Percentiles rank a stretch among this genome's conserved stretches.
Conservation (phyloP, 768 basidiomycete species). For the Panaeolus papilionaceus region DNA sequence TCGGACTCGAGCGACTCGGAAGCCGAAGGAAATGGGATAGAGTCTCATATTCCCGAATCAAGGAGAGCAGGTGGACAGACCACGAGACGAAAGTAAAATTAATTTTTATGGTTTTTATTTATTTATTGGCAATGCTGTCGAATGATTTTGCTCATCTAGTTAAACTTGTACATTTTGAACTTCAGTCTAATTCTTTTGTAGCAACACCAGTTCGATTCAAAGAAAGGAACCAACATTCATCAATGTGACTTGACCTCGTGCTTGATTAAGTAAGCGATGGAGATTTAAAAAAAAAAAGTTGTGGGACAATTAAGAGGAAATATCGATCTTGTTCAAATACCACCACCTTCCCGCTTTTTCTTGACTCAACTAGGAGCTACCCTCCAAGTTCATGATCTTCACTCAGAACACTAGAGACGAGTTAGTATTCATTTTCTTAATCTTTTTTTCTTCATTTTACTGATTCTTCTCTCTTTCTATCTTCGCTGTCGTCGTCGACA, state of each 20-base stretch:
- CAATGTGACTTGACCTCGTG: conserved; percentile 17
- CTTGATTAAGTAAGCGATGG: conserved; percentile 25
- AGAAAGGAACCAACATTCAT: not conserved
- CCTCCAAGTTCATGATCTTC: conserved; percentile 71
- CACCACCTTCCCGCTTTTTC: conserved; percentile 19
- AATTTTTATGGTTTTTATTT: conserved; percentile 2
- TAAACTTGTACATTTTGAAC: conserved; percentile 24
- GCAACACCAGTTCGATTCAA: conserved; percentile 5
- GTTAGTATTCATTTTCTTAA: conserved; percentile 46
- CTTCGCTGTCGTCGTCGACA: conserved; percentile 34
- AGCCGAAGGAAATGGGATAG: conserved; percentile 37
- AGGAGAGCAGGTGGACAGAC: conserved; percentile 54
- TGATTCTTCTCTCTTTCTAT: conserved; percentile 30
- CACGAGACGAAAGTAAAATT: conserved; percentile 23
- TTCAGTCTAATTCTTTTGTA: not conserved
- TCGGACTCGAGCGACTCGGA: conserved; percentile 55
- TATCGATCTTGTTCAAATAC: conserved; percentile 25
- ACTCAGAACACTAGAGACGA: conserved; percentile 90
- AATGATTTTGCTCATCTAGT: conserved; percentile 17
- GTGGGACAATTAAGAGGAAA: conserved; percentile 1
- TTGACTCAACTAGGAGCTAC: conserved; percentile 28
- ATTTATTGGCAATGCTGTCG: conserved; percentile 20
- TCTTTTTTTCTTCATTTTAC: not conserved
- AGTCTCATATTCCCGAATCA: conserved; percentile 67
- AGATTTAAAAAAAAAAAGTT: conserved; percentile 25